Evolutionary conservation across 1,284 basidiomycete species (phyloP).

Genomic region (Termitomyces sp.): DNA sequence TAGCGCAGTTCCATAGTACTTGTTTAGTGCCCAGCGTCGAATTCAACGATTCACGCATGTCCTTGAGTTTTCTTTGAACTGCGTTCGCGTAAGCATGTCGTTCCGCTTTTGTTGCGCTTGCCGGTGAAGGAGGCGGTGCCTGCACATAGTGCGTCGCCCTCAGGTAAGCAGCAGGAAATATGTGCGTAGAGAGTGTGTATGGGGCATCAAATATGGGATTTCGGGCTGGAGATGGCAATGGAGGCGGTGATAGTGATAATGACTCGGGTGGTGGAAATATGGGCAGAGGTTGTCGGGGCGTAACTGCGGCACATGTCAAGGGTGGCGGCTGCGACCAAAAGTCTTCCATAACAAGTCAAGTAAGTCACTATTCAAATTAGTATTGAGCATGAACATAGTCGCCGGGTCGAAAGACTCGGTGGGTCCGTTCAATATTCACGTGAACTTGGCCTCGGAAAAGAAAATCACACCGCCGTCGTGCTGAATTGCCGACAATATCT

Average conservation of each 20-base stretch:
- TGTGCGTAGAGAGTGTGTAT: constrained; percentile 53
- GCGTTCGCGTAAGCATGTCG: constrained; percentile 22
- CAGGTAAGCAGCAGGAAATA: constrained; percentile 68
- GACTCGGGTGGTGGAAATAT: constrained; percentile 34
- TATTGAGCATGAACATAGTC: neutral
- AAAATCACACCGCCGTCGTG: neutral
- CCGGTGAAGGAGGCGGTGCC: constrained; percentile 29
- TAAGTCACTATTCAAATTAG: neutral
- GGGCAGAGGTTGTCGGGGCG: constrained; percentile 25
- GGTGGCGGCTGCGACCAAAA: constrained; percentile 22
- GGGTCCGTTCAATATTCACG: neutral
- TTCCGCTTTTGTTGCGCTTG: constrained; percentile 28
- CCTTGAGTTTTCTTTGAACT: constrained; percentile 20
- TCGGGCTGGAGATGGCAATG: constrained; percentile 29
- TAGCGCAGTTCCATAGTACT: constrained; percentile 50
- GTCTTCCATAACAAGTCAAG: constrained; percentile 1
- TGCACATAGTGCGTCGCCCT: constrained; percentile 46
- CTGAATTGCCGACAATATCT: too few species aligned
- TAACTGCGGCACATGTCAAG: constrained; percentile 23
- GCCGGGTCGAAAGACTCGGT: neutral
- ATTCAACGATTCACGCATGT: constrained; percentile 23
- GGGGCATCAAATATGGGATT: constrained; percentile 27
- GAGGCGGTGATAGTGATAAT: constrained; percentile 21
- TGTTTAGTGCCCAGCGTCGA: constrained; percentile 28
- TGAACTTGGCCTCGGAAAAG: neutral